These are phyloP conservation scores for Populus hybrid DNA, from an alignment of 441 rosid genomes.

Conservation along the genomic window DNA sequence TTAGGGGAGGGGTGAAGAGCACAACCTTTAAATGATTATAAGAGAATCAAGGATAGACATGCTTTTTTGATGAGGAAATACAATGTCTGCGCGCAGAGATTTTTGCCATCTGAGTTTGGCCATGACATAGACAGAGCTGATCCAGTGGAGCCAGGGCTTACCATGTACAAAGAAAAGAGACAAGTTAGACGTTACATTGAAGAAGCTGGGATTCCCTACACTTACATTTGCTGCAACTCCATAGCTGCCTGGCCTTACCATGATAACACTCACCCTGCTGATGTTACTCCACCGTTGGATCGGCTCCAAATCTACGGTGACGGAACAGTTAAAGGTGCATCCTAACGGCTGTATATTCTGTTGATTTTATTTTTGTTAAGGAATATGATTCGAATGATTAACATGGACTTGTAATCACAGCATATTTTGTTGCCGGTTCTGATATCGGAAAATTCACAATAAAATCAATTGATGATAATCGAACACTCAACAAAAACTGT, in stretches of 20 bases:
- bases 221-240: constrained; percentile 48
- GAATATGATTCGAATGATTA: background rate
- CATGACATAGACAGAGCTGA: constrained; percentile 41
- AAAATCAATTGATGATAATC: constrained; percentile 21
- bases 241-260: constrained; percentile 47
- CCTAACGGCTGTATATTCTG: background rate
- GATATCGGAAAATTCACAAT: constrained; percentile 38
- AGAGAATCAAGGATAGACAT: background rate
- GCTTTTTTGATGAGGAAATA: background rate
- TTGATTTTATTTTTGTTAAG: background rate
- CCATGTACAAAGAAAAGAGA: constrained; percentile 36
- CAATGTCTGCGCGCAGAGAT: constrained; percentile 19
- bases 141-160: constrained; percentile 43
- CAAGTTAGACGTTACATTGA: constrained; percentile 30
- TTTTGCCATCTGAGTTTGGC: constrained; percentile 43
- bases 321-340: constrained; percentile 39
- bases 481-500: constrained; percentile 29
- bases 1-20: too few species aligned
- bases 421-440: constrained; percentile 33
- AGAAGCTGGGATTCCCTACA: constrained; percentile 30
- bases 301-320: constrained; percentile 40
- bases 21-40: too few species aligned
- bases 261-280: constrained; percentile 40
- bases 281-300: constrained; percentile 41
- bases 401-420: constrained; percentile 18